Evolutionary conservation across 2,329 filamentous ascomycete genomes (phyloP).

Genomic region (Sclerotinia nivalis): DNA sequence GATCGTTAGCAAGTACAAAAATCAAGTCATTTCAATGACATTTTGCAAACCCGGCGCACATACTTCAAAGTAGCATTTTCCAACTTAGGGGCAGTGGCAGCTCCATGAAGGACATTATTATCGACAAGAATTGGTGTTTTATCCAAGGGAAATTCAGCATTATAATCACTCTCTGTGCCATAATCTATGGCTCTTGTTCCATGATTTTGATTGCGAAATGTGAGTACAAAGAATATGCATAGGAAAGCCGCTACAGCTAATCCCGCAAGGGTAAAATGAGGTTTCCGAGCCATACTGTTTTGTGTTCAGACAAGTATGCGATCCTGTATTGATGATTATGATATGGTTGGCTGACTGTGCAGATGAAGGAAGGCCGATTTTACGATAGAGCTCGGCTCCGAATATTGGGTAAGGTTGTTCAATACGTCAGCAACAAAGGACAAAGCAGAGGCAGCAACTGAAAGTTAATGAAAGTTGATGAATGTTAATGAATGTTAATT

Average conservation of each 20-base stretch:
- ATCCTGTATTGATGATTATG: not conserved
- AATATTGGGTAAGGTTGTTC: not conserved
- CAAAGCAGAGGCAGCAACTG: not conserved
- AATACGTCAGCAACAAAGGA: constrained; percentile 3
- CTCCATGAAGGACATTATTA: constrained; percentile 59
- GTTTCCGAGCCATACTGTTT: constrained; percentile 39
- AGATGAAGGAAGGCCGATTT: not conserved
- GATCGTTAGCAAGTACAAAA: constrained; percentile 23
- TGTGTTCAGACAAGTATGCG: not conserved
- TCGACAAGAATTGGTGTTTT: constrained; percentile 42
- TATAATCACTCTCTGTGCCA: constrained; percentile 12
- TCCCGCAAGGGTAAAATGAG: constrained; percentile 56
- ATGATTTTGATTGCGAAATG: constrained; percentile 34
- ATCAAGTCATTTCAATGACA: not conserved
- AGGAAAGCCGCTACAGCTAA: constrained; percentile 58
- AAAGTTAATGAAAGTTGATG: not conserved
- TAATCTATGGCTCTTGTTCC: constrained; percentile 31
- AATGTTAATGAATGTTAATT: not conserved
- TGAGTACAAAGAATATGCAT: constrained; percentile 59
- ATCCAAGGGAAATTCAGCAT: constrained; percentile 21
- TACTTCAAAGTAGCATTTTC: constrained; percentile 82
- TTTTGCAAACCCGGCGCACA: constrained; percentile 31
- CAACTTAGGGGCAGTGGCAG: constrained; percentile 75
- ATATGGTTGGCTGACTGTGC: constrained; percentile 3
- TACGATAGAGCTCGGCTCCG: constrained; percentile 7